phyloP scores from a whole-genome alignment of 2,329 filamentous ascomycete genomes.

The Kalmusia sp. region DNA sequence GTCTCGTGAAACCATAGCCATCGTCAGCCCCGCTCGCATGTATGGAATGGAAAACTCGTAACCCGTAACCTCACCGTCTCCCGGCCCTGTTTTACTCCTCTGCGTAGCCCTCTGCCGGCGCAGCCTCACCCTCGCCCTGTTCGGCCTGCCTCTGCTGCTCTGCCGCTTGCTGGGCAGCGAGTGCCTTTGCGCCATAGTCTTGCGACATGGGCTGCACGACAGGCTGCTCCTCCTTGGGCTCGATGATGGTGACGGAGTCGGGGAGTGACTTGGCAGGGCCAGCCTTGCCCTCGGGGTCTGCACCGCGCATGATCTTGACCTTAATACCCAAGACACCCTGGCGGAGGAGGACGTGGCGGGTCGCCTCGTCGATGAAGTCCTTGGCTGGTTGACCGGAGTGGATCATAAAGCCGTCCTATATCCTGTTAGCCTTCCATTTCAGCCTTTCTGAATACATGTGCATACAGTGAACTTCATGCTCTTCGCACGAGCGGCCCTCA shows the following conservation, averaged over 20 bases:
- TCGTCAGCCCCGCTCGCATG: conserved; percentile 3
- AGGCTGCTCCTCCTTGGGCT: conserved; percentile 99
- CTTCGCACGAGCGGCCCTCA: conserved; percentile 98
- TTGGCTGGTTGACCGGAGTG: conserved; percentile 99
- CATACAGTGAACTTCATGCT: conserved; percentile 99
- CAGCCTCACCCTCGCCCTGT: conserved; percentile 61
- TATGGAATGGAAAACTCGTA: conserved; percentile 5
- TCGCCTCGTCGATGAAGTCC: conserved; percentile 99
- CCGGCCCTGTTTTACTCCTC: conserved; percentile 37
- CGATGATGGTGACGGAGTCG: conserved; percentile 98
- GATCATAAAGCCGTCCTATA: conserved; percentile 98
- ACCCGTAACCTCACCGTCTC: neutral
- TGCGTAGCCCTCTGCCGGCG: conserved; percentile 41
- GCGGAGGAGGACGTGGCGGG: conserved; percentile 98
- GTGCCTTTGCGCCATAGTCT: conserved; percentile 96
- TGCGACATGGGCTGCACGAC: conserved; percentile 95
- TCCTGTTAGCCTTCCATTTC: conserved; percentile 22
- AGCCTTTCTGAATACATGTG: conserved; percentile 20
- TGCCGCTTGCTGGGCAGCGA: conserved; percentile 71
- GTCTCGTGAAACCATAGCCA: conserved; percentile 16
- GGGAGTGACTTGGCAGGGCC: conserved; percentile 97
- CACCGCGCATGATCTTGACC: conserved; percentile 99
- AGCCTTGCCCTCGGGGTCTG: conserved; percentile 98
- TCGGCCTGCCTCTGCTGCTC: conserved; percentile 66
- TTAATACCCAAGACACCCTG: conserved; percentile 99